Evolutionary conservation across 2,329 filamentous ascomycete species (phyloP), one percentile per base, ranked within the genome.

Genomic region (Trichoderma breve): DNA sequence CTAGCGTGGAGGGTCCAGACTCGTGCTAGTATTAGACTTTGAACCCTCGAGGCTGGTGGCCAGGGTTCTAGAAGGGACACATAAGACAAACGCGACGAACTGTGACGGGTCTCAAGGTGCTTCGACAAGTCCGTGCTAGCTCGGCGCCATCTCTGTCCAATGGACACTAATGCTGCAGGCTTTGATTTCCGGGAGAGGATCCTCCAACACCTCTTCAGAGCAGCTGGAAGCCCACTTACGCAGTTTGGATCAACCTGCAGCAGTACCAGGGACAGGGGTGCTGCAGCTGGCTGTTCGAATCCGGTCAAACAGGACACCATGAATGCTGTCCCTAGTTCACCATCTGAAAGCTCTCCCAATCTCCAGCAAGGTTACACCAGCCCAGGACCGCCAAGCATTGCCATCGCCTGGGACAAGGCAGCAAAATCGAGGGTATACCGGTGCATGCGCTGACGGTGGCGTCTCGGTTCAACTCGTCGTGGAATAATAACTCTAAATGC

Each of bases 171-270:
- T 51, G 47, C 69, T 71, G 70, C 70, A 63, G 58, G 47, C 66
- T 61, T 70, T 72, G 71, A 65, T 62, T 72, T 63, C 65, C 58
- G 61, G 70, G 65, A 64, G 63, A 64, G 65, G 71, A 72, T 72
- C 36, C 61, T 70, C 65, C 58, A 69, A 28, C 36, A 60, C 65
- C 60, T 61, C 66, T 65, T 55, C 28, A 70, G 43, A n/a, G 30
- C 64, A 72, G 60, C 60, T 65, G 36, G 58, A 62, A 70, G n/a
- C 34, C 69, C 64, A 69, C 65, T 68, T 65, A 63, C 66, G 71
- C 65, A 72, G 65, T 65, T 72, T 58, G 66, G 71, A 64, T 72
- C 71, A 62, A 65, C 71, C 30, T 72, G 65, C 71, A 65, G 58
- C 36, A 65, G 51, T 55, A n/a, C 61, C 60, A 61, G 65, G 71